These are phyloP conservation scores for Xerocomus amazonicus DNA, from an alignment of 1,284 basidiomycete genomes.

Conservation along the genomic window DNA sequence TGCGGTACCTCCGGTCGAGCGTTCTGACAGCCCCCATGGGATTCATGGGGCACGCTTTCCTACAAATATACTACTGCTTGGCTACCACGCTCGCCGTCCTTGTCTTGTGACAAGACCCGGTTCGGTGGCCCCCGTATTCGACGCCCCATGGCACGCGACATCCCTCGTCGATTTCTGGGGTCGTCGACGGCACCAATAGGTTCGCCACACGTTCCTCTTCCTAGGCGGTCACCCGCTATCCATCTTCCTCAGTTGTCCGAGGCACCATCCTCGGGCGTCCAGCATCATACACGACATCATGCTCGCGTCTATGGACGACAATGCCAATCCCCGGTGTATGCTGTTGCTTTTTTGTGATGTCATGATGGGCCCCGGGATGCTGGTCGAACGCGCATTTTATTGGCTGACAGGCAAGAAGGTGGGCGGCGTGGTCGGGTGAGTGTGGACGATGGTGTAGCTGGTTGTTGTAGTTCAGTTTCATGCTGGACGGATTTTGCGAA, in stretches of 20 bases:
- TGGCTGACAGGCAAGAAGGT: too few species aligned
- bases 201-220: slow-evolving; percentile 34
- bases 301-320: slow-evolving; percentile 25
- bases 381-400: too few species aligned
- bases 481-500: too few species aligned
- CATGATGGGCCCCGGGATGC: too few species aligned
- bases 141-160: slow-evolving; percentile 35
- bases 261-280: slow-evolving; percentile 42
- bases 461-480: too few species aligned
- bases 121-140: slow-evolving; percentile 38
- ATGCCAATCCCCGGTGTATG: slow-evolving; percentile 36
- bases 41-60: not conserved
- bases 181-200: slow-evolving; percentile 42
- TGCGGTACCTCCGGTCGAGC: not conserved
- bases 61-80: not conserved
- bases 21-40: not conserved
- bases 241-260: too few species aligned
- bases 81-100: not conserved
- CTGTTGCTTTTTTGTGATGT: slow-evolving; percentile 49
- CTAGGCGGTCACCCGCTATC: too few species aligned
- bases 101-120: not conserved
- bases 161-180: slow-evolving; percentile 42
- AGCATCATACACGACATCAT: not conserved
- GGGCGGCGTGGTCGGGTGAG: too few species aligned
- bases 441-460: too few species aligned